Percentiles rank a stretch among this genome's conserved stretches.
Evolutionary conservation across 345 rosid species (phyloP).

Genomic region (Citropsis articulata): DNA sequence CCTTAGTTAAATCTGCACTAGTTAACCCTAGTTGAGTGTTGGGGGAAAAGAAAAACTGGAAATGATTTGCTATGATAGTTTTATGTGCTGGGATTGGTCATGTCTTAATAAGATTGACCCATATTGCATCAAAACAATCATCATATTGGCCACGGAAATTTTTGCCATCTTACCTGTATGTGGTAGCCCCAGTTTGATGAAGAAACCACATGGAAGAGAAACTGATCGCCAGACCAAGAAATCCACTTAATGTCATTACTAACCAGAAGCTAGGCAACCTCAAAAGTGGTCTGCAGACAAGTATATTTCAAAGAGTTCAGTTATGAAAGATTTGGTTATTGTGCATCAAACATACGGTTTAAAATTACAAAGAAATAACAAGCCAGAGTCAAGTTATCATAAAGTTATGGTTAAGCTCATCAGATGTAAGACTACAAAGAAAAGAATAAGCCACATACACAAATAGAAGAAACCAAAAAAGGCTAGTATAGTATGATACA

Average conservation of each 20-base stretch:
- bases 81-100: background rate
- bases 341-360: too few relatives aligned
- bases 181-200: constrained; percentile 98
- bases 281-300: constrained; percentile 71
- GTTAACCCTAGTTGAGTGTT: background rate
- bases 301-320: constrained; percentile 13
- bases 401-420: background rate
- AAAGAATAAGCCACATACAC: background rate
- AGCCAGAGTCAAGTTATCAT: background rate
- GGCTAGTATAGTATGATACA: background rate
- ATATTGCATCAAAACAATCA: background rate
- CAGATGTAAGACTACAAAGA: background rate
- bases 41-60: background rate
- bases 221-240: constrained; percentile 94
- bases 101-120: background rate
- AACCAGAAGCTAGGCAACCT: constrained; percentile 82
- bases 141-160: background rate
- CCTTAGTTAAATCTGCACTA: background rate
- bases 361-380: background rate
- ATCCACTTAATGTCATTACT: constrained; percentile 87
- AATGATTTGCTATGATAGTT: background rate
- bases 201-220: constrained; percentile 99
- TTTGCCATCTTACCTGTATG: constrained; percentile 66
- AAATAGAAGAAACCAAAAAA: background rate
- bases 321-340: background rate